Base-by-base conservation (phyloP, 345 rosid species). In the Acer campestre region DNA sequence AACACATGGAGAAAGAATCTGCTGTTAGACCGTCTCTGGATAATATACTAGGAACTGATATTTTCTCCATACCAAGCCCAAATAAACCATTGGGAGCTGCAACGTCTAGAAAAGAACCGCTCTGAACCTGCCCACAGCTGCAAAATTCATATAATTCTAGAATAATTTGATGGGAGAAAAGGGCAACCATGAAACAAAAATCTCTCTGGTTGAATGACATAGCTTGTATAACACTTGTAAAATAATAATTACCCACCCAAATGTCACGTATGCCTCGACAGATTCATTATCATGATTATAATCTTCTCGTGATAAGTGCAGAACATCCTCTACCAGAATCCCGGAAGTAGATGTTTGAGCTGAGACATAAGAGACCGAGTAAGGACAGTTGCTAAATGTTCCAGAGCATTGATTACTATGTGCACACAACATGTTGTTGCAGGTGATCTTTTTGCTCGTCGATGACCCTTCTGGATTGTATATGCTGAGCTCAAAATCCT, bases 41-140 rank as follows among this genome's bases (percentile, higher is more conserved):
- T 78, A 96, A 84, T 74, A 91, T 86, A 81, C 98, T 90, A 23
- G 98, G 97, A 80, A 92, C 97, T 23, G 97, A 92, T 80, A 89
- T 88, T 79, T 87, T 89, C 85, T 90, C 97, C 98, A 93, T 91
- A 44, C 99, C 97, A 56, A 92, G 94, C 68, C 97, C 92, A 44
- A 92, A 86, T 66, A 96, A 86, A 71, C 98, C 98, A 80, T 90
- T 89, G 18, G 97, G 95, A 70, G 97, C 98, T 18, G 97, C 99
- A 81, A 90, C 83, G 59, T 96, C 96, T 20, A 91, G 88, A 82
- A 93, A 95, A 0, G 99, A 93, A 76, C 99, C 97, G 61, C 90
- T 92, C 80, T 93, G 97, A 63, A 93, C 93, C 89, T 91, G 97
- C 69, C 97, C 98, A 88, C 97, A 95, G 77, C 99, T 95, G 93